Evolutionary conservation across 345 rosid genomes (phyloP), one percentile per base, ranked within the genome.

Genomic region (Noccaea caerulescens): DNA sequence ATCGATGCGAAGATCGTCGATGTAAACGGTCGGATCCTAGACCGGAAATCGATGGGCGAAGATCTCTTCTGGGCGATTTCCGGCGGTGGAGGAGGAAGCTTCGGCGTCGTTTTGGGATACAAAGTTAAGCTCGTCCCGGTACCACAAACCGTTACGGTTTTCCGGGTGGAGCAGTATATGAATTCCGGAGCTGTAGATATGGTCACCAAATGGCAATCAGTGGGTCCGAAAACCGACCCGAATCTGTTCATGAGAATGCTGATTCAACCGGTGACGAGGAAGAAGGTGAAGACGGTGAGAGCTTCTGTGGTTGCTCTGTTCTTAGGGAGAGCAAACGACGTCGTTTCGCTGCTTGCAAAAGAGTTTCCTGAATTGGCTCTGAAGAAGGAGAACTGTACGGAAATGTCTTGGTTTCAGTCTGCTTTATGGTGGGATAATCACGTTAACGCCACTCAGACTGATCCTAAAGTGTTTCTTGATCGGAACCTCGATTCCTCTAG

Each of bases 61-160:
- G 87, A 84, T 71, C 82, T 84, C 4, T 87, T 87, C 49, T 87
- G 88, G 89, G 89, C 92, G 0, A 82, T 85, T 8, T 41, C 80
- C 7, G 92, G 92, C 4, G 88, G 92, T 0, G 92, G 92, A 0
- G 92, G 81, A 37, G 88, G 71, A 0, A 87, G 92, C 78, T 87
- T 70, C 37, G 84, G 84, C 20, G 89, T 84, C 20, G 62, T 87
- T 1, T 68, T 87, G 13, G 52, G 87, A 0, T 87, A 80, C 55
- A 81, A 83, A 55, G 51, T 87, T 41, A 80, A 85, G 43, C 86
- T 87, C 6, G 89, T 87, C 7, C 65, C 71, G 0, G 92, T 87
- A 0, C 89, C 90, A 0, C 5, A n/a, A 4, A 79, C 56, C 1
- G 92, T 87, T 7, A 85, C 89, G 0, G 82, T 87, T 3, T 87